phyloP scores from a whole-genome alignment of 768 basidiomycete genomes.

The Russula sp. region DNA sequence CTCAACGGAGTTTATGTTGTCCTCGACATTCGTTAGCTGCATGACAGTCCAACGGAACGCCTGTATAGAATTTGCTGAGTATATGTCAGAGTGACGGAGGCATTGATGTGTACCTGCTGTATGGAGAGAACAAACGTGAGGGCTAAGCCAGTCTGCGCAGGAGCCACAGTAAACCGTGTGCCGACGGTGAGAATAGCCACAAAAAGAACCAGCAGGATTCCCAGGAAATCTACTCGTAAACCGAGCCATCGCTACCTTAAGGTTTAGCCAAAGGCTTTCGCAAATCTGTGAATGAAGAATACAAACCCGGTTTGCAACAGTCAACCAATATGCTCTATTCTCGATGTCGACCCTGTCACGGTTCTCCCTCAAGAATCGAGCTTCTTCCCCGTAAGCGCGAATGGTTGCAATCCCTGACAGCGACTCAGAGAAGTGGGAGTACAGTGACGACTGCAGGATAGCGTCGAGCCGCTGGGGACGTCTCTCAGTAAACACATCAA shows the following conservation, averaged over 20 bases:
- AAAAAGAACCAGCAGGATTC: slow-evolving; percentile 66
- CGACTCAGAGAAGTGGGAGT: no score
- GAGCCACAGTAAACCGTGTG: slow-evolving; percentile 71
- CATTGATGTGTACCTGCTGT: slow-evolving; percentile 54
- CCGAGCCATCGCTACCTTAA: slow-evolving; percentile 84
- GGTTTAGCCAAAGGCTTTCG: slow-evolving; percentile 66
- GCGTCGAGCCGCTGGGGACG: no score
- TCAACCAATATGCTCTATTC: no score
- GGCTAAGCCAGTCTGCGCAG: slow-evolving; percentile 72
- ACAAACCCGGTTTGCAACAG: no score
- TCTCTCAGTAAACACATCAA: no score
- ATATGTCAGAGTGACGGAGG: slow-evolving; percentile 3
- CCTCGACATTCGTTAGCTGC: slow-evolving; percentile 66
- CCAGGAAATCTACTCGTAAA: slow-evolving; percentile 85
- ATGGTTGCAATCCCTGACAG: no score
- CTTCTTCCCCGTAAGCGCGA: no score
- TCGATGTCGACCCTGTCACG: no score
- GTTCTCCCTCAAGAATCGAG: no score
- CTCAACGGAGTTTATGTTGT: no score
- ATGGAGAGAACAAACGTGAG: slow-evolving; percentile 78
- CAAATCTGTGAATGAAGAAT: no score
- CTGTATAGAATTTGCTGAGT: slow-evolving; percentile 36
- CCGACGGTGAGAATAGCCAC: slow-evolving; percentile 81
- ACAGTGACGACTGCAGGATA: no score
- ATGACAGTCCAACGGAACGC: slow-evolving; percentile 72